phyloP scores from a whole-genome alignment of 495 filamentous ascomycete genomes.

The Cercophora samala region DNA sequence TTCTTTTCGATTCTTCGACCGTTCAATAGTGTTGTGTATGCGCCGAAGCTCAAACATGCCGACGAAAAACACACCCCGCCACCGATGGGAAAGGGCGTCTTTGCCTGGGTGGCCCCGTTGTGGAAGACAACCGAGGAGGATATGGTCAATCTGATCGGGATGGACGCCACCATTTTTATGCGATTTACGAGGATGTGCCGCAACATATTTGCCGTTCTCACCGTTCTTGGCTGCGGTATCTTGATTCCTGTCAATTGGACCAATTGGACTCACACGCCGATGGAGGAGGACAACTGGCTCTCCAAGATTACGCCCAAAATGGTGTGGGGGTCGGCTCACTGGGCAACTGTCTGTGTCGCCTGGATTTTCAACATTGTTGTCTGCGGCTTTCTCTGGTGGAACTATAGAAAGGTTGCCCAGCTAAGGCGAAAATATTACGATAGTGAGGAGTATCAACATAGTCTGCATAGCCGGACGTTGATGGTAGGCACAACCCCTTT shows the following conservation, averaged over 20 bases:
- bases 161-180: conserved; percentile 89
- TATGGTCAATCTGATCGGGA: conserved; percentile 71
- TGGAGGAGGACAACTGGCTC: conserved; percentile 55
- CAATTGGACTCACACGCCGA: conserved; percentile 38
- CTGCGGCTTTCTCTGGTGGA: conserved; percentile 81
- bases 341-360: conserved; percentile 78
- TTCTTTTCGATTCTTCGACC: conserved; percentile 87
- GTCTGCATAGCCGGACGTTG: conserved; percentile 83
- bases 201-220: conserved; percentile 75
- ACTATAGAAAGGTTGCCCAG: conserved; percentile 68
- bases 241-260: conserved; percentile 78
- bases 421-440: conserved; percentile 78
- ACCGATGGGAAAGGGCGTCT: conserved; percentile 76
- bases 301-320: conserved; percentile 53
- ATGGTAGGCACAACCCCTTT: conserved; percentile 55
- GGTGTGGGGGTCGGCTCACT: conserved; percentile 57
- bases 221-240: conserved; percentile 69
- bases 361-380: conserved; percentile 76
- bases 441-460: conserved; percentile 83
- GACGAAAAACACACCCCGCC: conserved; percentile 92
- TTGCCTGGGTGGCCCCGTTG: conserved; percentile 81
- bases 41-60: conserved; percentile 88
- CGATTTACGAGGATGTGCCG: conserved; percentile 89
- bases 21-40: conserved; percentile 86
- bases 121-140: conserved; percentile 70